These are phyloP conservation scores for Chlorencoelia australis DNA, from an alignment of 2,329 filamentous ascomycete genomes.

Conservation along the genomic window DNA sequence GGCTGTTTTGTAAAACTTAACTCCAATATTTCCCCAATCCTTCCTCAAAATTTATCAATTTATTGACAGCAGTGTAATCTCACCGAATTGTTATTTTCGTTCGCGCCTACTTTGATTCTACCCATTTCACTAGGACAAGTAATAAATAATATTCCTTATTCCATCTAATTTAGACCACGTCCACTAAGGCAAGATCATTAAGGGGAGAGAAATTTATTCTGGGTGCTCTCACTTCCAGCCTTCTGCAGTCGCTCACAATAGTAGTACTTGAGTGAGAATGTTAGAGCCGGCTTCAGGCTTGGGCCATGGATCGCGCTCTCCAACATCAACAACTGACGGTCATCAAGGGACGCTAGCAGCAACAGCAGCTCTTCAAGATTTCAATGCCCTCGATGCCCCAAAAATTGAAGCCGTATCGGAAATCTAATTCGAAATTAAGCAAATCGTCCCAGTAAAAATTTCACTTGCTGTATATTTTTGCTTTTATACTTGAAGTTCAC, in stretches of 20 bases:
- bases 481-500: not conserved
- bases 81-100: too few relatives aligned
- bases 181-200: too few relatives aligned
- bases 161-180: too few relatives aligned
- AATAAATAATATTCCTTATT: too few relatives aligned
- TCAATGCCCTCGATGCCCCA: constrained; percentile 22
- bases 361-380: constrained; percentile 9
- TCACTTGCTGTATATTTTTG: not conserved
- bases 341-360: not conserved
- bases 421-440: constrained; percentile 25
- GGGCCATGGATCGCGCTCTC: too few relatives aligned
- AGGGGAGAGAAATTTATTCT: constrained; percentile 1
- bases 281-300: too few relatives aligned
- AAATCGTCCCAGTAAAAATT: constrained; percentile 16
- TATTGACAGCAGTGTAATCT: too few relatives aligned
- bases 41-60: constrained; percentile 40
- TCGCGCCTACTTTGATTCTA: too few relatives aligned
- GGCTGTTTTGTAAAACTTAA: too few relatives aligned
- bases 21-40: constrained; percentile 11
- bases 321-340: not conserved
- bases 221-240: not conserved
- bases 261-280: too few relatives aligned
- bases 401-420: constrained; percentile 25
- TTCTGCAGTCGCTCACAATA: constrained; percentile 1
- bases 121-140: too few relatives aligned